Percentiles rank a stretch among this genome's conserved stretches.
These are phyloP conservation scores for Rickenella mellea DNA, from an alignment of 768 basidiomycete species.

Conservation along the genomic window DNA sequence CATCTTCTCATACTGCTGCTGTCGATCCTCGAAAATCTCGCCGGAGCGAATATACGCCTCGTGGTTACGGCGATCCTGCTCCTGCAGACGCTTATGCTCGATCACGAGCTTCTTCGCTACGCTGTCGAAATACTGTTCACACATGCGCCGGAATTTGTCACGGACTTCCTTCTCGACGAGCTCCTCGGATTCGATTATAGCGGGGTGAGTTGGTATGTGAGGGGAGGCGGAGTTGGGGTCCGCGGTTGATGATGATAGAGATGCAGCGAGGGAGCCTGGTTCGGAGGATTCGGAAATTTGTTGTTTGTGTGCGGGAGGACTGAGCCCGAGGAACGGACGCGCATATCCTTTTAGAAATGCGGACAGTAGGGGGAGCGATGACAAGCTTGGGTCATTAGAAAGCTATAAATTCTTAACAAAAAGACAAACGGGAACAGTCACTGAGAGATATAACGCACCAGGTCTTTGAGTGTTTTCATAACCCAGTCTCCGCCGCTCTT, in stretches of 20 bases:
- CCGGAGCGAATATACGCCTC: slow-evolving; percentile 99
- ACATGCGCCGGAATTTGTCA: slow-evolving; percentile 85
- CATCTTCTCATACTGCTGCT: slow-evolving; percentile 99
- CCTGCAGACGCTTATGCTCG: slow-evolving; percentile 93
- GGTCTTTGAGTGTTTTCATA: slow-evolving; percentile 76
- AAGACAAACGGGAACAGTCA: background rate
- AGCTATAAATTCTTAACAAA: slow-evolving; percentile 37
- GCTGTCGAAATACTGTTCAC: slow-evolving; percentile 86
- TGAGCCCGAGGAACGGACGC: slow-evolving; percentile 77
- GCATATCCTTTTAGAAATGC: slow-evolving; percentile 93
- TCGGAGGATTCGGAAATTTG: slow-evolving; percentile 50
- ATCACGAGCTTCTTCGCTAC: slow-evolving; percentile 87
- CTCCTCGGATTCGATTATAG: slow-evolving; percentile 47
- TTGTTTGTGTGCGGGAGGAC: slow-evolving; percentile 37
- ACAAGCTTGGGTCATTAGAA: slow-evolving; percentile 77
- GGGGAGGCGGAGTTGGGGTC: background rate
- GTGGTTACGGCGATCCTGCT: slow-evolving; percentile 93
- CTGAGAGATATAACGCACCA: slow-evolving; percentile 45
- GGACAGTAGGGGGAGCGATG: slow-evolving; percentile 81
- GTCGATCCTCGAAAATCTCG: slow-evolving; percentile 97
- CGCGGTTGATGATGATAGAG: no score
- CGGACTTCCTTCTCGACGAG: slow-evolving; percentile 80
- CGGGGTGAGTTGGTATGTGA: slow-evolving; percentile 28
- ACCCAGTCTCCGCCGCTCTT: slow-evolving; percentile 81
- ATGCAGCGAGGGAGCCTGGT: slow-evolving; percentile 42